Percentiles rank a stretch among this genome's conserved stretches.
Conservation (phyloP, 192 early-diverging fungal genomes). For the Coemansia sp. region DNA sequence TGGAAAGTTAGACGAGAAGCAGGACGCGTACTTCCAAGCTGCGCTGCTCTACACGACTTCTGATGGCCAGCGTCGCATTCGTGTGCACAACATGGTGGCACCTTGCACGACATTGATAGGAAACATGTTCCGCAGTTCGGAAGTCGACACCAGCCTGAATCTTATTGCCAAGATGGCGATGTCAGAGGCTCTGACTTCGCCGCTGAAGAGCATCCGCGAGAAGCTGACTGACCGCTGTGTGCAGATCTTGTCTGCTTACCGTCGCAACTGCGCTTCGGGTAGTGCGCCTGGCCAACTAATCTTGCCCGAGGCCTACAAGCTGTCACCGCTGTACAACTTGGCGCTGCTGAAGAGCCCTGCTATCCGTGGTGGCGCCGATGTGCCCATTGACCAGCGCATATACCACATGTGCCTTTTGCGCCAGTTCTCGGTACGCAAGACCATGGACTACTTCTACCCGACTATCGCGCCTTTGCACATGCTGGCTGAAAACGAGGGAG, state of each 20-base stretch:
- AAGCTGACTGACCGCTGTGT: conserved; percentile 84
- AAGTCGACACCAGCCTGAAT: conserved; percentile 90
- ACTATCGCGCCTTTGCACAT: conserved; percentile 69
- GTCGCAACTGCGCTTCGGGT: conserved; percentile 84
- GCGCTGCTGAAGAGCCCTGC: conserved; percentile 80
- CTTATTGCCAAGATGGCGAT: conserved; percentile 81
- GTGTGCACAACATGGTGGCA: conserved; percentile 84
- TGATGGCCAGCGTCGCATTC: conserved; percentile 81
- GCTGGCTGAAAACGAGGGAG: conserved; percentile 55
- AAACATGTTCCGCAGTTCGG: conserved; percentile 84
- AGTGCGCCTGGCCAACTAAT: conserved; percentile 93
- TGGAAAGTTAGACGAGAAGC: conserved; percentile 80
- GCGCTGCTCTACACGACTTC: conserved; percentile 95
- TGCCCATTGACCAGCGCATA: conserved; percentile 79
- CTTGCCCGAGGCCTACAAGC: conserved; percentile 93
- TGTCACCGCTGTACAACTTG: conserved; percentile 84
- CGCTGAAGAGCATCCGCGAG: conserved; percentile 75
- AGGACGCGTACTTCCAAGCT: conserved; percentile 82
- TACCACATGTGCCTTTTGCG: conserved; percentile 77
- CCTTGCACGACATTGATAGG: conserved; percentile 72
- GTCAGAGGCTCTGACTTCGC: conserved; percentile 64
- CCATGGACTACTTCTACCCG: conserved; percentile 83
- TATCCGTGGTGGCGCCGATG: conserved; percentile 71
- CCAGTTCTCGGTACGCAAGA: conserved; percentile 68
- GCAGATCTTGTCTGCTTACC: conserved; percentile 85